Conservation (phyloP, 2,329 filamentous ascomycete genomes). For the Lachnellula hyalina region DNA sequence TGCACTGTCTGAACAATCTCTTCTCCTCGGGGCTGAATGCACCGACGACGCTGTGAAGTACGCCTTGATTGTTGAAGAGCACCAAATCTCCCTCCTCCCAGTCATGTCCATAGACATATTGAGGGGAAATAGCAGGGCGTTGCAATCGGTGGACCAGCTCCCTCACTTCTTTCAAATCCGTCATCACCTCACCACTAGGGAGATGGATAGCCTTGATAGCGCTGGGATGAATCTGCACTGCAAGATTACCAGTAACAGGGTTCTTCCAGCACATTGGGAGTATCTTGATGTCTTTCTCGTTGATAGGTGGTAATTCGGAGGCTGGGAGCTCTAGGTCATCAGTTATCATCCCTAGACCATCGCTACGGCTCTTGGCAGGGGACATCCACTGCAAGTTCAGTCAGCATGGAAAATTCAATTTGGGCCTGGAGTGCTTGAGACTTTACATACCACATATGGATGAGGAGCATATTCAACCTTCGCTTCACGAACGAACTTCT, state of each 20-base stretch:
- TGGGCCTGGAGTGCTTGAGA: too few species aligned
- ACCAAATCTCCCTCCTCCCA: conserved; percentile 75
- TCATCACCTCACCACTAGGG: conserved; percentile 61
- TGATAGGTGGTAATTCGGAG: conserved; percentile 58
- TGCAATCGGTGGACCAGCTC: conserved; percentile 68
- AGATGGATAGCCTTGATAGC: conserved; percentile 66
- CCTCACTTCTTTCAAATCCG: conserved; percentile 60
- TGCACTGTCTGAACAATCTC: conserved; percentile 71
- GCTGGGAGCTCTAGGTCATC: conserved; percentile 57
- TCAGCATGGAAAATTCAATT: too few species aligned
- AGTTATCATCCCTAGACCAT: conserved; percentile 66
- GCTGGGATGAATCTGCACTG: conserved; percentile 69
- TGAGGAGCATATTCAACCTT: conserved; percentile 72
- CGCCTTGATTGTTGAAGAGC: conserved; percentile 68
- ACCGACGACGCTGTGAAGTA: conserved; percentile 63
- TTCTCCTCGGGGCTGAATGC: conserved; percentile 70
- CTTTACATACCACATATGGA: conserved; percentile 54
- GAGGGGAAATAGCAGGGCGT: conserved; percentile 64
- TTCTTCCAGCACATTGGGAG: conserved; percentile 76
- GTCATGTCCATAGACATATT: conserved; percentile 66
- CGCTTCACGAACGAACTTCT: conserved; percentile 61
- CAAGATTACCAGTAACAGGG: conserved; percentile 61
- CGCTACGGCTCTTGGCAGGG: conserved; percentile 57
- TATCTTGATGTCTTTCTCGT: conserved; percentile 61
- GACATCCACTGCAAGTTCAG: conserved; percentile 57